Percentiles rank a stretch among this genome's conserved stretches.
Conservation (phyloP, 495 filamentous ascomycete species). For the Penicillium paradoxum region DNA sequence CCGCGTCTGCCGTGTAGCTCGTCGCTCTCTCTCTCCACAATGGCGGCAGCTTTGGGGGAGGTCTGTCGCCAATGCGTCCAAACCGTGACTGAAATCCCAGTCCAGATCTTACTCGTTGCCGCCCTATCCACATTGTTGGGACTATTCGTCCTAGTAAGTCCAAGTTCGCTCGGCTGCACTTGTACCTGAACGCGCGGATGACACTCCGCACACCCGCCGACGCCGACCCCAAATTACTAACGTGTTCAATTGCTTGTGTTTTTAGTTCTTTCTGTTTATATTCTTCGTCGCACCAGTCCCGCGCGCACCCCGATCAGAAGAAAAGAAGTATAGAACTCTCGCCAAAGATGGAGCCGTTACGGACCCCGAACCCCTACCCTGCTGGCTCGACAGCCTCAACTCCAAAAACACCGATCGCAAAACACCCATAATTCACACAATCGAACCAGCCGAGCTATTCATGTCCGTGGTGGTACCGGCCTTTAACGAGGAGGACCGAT, state of each 20-base stretch:
- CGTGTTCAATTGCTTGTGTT: not conserved
- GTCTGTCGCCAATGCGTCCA: constrained; percentile 35
- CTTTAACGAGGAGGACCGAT: constrained; percentile 85
- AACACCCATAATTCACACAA: constrained; percentile 29
- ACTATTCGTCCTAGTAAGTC: constrained; percentile 37
- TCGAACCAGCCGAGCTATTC: constrained; percentile 53
- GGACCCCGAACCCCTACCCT: constrained; percentile 61
- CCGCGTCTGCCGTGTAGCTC: constrained; percentile 4
- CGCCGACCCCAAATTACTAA: constrained; percentile 5
- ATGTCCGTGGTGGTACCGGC: constrained; percentile 92
- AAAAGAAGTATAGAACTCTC: constrained; percentile 81
- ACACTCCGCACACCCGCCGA: not conserved
- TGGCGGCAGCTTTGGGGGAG: constrained; percentile 30
- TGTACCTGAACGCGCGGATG: not conserved
- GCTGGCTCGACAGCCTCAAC: constrained; percentile 73
- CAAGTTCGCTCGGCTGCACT: not conserved
- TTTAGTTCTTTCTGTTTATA: constrained; percentile 65
- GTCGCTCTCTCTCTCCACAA: constrained; percentile 19
- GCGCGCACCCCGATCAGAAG: constrained; percentile 65
- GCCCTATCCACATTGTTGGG: constrained; percentile 29
- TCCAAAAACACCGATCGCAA: constrained; percentile 33
- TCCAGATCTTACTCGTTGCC: constrained; percentile 27
- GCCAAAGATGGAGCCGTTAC: constrained; percentile 57
- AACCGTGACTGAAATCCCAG: constrained; percentile 26
- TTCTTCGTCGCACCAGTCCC: constrained; percentile 75